Evolutionary conservation across 2,329 filamentous ascomycete species (phyloP), one percentile per base, ranked within the genome.

Genomic region (Taxawa tesnikishii): DNA sequence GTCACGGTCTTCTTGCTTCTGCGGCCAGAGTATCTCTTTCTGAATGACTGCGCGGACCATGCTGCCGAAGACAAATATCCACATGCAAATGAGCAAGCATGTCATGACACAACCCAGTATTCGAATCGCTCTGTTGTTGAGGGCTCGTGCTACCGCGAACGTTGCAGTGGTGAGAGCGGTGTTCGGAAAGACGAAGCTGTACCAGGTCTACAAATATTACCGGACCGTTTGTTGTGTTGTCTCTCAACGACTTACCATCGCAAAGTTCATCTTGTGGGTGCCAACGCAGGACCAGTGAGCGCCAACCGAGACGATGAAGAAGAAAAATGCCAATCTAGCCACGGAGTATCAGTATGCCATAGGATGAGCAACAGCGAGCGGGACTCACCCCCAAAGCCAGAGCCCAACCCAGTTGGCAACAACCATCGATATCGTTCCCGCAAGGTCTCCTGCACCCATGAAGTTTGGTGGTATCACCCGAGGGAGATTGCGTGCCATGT

Each of bases 161-260:
- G 82, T 90, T 0, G 81, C 79, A 0, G 77, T 81, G 23, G 36
- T 10, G 5, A 41, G 14, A 5, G 34, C 80, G 0, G 81, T 87
- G 44, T 87, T 84, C 2, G 82, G 81, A 46, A 87, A 87, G 4
- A 87, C 68, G 53, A 87, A 88, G 3, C 75, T 82, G 56, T 79
- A 90, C 76, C 82, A 92, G 2, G 77, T 83, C n/a, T n/a, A n/a
- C n/a, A n/a, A n/a, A n/a, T n/a, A n/a, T n/a, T n/a, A n/a, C n/a
- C n/a, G n/a, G n/a, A n/a, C n/a, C n/a, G n/a, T n/a, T n/a, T n/a
- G n/a, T n/a, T n/a, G n/a, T n/a, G n/a, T n/a, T n/a, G n/a, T n/a
- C n/a, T n/a, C n/a, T n/a, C n/a, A n/a, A n/a, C n/a, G n/a, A n/a
- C n/a, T n/a, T n/a, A n/a, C n/a, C 80, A 90, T 87, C 12, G 80